Base-by-base conservation (phyloP, 2,329 filamentous ascomycete species). In the Colletotrichum lini region DNA sequence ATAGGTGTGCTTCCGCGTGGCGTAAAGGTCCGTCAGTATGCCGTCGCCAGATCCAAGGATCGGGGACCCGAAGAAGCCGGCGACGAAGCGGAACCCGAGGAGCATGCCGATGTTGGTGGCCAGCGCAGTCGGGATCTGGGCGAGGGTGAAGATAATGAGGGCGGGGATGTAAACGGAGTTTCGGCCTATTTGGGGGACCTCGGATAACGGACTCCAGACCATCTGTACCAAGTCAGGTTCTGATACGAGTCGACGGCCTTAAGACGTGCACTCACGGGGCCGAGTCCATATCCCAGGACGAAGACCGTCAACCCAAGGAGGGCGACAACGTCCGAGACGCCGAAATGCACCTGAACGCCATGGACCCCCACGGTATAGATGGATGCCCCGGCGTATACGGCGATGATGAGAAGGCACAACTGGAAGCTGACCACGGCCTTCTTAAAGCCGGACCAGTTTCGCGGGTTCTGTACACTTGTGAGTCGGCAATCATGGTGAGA, bases 271-370 rank as follows among this genome's bases (percentile, higher is more conserved):
- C 70, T 72, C 15, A 72, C 70, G 5, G 60, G 60, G 86, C 91
- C 93, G 62, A 96, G 83, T 76, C 93, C 94, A 75, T 96, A 96
- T 3, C 94, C 94, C 35, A 96, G 83, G 42, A 96, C 94, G 73
- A 96, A 96, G 0, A 96, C 82, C 0, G 92, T 91, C 68, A 97
- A 90, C 18, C 88, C 90, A 1, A 96, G 81, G 16, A 96, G 84
- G 0, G 91, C 88, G 6, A 95, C 92, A 81, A 95, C 93, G 13
- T 91, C 84, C 40, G 91, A 93, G 66, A 95, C 90, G 65, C 86
- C 70, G 73, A 97, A 95, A 56, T 89, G 85, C 21, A 89, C 77
- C 1, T 84, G 79, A 0, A 94, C 90, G 1, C 91, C 92, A 2
- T 78, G 82, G 2, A 96, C 84, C 77, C 94, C 92, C 9, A 94